Evolutionary conservation across 306 rosid genomes (phyloP).

Genomic region (Luffa aegyptiaca): DNA sequence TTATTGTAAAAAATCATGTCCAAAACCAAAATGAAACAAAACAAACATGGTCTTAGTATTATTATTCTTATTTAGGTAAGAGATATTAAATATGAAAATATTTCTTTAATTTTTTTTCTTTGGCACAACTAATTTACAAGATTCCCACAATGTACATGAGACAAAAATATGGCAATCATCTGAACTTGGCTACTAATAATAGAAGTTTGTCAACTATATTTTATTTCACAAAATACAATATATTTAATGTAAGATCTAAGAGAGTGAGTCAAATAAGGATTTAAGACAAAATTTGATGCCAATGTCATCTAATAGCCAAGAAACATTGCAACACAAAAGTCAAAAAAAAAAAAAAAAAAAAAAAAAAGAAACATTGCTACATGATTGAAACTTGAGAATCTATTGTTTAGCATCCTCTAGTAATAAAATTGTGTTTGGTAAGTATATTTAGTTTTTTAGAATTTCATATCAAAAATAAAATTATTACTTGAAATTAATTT

Average conservation of each 20-base stretch:
- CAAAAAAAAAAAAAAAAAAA: too few relatives aligned
- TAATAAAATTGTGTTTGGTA: too few relatives aligned
- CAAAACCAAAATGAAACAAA: too few relatives aligned
- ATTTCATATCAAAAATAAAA: too few relatives aligned
- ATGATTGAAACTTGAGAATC: not conserved
- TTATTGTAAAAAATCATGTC: too few relatives aligned
- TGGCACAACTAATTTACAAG: not conserved
- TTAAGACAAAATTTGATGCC: not conserved
- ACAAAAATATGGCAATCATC: not conserved
- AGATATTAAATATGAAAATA: not conserved
- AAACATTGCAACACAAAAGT: not conserved
- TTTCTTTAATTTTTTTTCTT: not conserved
- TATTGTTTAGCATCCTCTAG: not conserved
- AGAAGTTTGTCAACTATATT: slow-evolving; percentile 1
- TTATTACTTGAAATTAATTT: too few relatives aligned
- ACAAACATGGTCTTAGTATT: not conserved
- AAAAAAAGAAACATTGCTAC: too few relatives aligned
- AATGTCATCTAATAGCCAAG: not conserved
- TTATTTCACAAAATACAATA: not conserved
- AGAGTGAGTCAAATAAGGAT: not conserved
- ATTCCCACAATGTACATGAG: not conserved
- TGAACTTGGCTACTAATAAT: not conserved
- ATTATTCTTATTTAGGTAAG: not conserved
- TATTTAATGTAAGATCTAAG: not conserved
- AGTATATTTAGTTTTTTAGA: too few relatives aligned